These are phyloP conservation scores for Dissophora ornata DNA, from an alignment of 192 early-diverging fungal species.

Conservation along the genomic window DNA sequence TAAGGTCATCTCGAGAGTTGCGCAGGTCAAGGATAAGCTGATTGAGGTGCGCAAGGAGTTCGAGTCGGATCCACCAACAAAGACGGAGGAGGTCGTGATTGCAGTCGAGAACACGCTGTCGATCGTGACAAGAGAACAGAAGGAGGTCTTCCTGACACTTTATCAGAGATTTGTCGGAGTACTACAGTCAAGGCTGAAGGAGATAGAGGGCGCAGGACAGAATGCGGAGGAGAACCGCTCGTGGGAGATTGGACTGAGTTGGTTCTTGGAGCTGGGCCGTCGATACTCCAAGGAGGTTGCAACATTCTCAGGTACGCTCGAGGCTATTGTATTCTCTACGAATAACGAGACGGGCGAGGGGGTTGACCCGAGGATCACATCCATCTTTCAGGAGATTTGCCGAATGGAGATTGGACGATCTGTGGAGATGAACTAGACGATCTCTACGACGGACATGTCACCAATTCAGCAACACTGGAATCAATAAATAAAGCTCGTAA, in stretches of 20 bases:
- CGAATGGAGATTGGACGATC: slow-evolving; percentile 54
- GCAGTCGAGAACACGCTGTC: slow-evolving; percentile 71
- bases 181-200: slow-evolving; percentile 55
- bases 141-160: slow-evolving; percentile 80
- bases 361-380: slow-evolving; percentile 34
- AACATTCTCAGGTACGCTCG: slow-evolving; percentile 57
- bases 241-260: slow-evolving; percentile 57
- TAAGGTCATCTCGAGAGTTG: slow-evolving; percentile 88
- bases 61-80: slow-evolving; percentile 47
- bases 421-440: slow-evolving; percentile 40
- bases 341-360: slow-evolving; percentile 37
- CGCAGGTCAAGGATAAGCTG: slow-evolving; percentile 72
- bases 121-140: slow-evolving; percentile 80
- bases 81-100: slow-evolving; percentile 43
- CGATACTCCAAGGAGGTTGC: slow-evolving; percentile 63
- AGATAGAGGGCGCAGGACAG: slow-evolving; percentile 27
- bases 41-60: slow-evolving; percentile 48
- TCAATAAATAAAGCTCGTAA: too few species aligned
- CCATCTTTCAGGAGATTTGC: slow-evolving; percentile 52
- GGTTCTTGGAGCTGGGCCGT: slow-evolving; percentile 70
- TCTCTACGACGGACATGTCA: too few species aligned
- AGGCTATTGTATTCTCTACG: slow-evolving; percentile 59
- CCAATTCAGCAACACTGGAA: background rate
- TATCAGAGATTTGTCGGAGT: slow-evolving; percentile 74
- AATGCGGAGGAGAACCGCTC: slow-evolving; percentile 27